Conservation (phyloP, 108 stramenopile genomes). For the Discostella stelligeroides region DNA sequence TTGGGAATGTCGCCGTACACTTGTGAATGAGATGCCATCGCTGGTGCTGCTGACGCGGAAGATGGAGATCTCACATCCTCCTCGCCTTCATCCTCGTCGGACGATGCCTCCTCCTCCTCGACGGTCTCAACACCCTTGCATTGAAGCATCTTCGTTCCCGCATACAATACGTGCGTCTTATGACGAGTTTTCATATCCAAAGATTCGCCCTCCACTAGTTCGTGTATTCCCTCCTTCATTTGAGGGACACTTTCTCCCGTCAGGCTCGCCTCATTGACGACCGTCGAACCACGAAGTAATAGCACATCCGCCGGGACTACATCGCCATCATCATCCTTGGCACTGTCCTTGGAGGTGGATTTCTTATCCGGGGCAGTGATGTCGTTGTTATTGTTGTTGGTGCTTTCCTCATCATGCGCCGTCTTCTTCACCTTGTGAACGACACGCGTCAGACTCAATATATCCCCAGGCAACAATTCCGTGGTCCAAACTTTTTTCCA, state of each 20-base stretch:
- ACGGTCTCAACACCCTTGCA: conserved; percentile 71
- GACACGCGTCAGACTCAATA: conserved; percentile 84
- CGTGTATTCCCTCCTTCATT: conserved; percentile 94
- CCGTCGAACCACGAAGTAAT: conserved; percentile 84
- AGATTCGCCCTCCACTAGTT: conserved; percentile 61
- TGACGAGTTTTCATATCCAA: conserved; percentile 83
- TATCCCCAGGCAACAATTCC: conserved; percentile 93
- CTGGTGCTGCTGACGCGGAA: not conserved
- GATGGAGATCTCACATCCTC: not conserved
- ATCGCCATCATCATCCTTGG: conserved; percentile 78
- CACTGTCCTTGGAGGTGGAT: not conserved
- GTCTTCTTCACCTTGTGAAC: conserved; percentile 49
- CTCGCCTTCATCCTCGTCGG: conserved; percentile 36
- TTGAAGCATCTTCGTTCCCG: conserved; percentile 95
- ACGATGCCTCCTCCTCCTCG: conserved; percentile 50
- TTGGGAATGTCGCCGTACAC: conserved; percentile 55
- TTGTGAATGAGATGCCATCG: conserved; percentile 6
- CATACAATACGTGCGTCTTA: conserved; percentile 92
- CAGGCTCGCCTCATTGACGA: conserved; percentile 95
- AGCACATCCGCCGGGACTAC: conserved; percentile 95
- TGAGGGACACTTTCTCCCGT: conserved; percentile 97
- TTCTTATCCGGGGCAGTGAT: conserved; percentile 42
- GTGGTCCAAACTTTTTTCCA: conserved; percentile 75
- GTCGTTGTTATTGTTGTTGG: conserved; percentile 23
- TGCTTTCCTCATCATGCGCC: conserved; percentile 10